Conservation (phyloP, 2,329 filamentous ascomycete genomes). For the Raffaelea deltoideospora region DNA sequence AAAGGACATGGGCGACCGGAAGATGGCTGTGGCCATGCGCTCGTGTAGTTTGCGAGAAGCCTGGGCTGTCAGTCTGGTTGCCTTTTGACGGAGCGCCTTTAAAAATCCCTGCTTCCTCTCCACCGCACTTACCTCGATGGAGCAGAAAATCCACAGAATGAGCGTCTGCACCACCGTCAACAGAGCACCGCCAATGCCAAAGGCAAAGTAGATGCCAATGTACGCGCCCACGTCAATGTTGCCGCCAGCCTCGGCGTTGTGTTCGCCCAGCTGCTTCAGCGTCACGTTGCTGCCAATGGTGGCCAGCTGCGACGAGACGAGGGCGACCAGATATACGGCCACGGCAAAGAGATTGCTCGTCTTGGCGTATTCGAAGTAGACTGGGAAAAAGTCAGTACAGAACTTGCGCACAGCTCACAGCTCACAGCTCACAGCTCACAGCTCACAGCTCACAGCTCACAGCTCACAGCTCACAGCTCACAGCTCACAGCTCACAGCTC, state of each 20-base stretch:
- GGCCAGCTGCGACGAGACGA: constrained; percentile 67
- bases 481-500: too few relatives aligned
- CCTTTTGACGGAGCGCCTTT: too few relatives aligned
- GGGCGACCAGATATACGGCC: constrained; percentile 57
- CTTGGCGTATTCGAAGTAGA: constrained; percentile 89
- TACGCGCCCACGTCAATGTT: constrained; percentile 78
- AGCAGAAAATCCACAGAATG: constrained; percentile 98
- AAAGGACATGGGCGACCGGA: constrained; percentile 95
- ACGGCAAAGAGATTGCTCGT: constrained; percentile 84
- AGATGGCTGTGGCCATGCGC: constrained; percentile 92
- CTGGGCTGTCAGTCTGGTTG: constrained; percentile 28
- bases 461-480: too few relatives aligned
- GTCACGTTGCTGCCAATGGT: constrained; percentile 78
- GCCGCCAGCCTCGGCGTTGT: constrained; percentile 48
- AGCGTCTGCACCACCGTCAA: constrained; percentile 85
- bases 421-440: too few relatives aligned
- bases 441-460: too few relatives aligned
- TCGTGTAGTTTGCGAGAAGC: constrained; percentile 94
- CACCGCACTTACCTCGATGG: constrained; percentile 60
- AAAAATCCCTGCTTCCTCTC: too few relatives aligned
- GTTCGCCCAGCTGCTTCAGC: constrained; percentile 86
- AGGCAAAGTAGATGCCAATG: constrained; percentile 87
- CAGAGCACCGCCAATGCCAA: constrained; percentile 73
- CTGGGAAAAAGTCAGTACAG: constrained; percentile 20
- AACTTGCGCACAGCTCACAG: too few relatives aligned